These are phyloP conservation scores for Domatiomyces catenatus DNA, from an alignment of 2,329 filamentous ascomycete genomes.

Conservation along the genomic window DNA sequence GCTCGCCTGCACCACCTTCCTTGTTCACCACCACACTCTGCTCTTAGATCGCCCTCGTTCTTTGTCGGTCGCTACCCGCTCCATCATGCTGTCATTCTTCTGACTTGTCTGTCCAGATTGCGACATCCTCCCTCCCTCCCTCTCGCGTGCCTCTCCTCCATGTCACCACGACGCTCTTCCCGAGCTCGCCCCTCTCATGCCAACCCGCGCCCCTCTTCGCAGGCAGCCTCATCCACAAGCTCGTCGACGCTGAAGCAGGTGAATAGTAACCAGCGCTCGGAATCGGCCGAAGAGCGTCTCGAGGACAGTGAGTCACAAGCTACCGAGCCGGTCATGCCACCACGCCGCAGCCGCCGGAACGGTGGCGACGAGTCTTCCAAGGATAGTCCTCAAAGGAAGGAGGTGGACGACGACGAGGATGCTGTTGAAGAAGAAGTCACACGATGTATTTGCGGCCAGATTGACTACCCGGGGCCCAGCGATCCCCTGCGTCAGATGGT, in stretches of 20 bases:
- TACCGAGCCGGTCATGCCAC: conserved; percentile 34
- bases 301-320: not conserved
- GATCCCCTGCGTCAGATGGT: not conserved
- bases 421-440: conserved; percentile 83
- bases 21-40: not conserved
- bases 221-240: conserved; percentile 64
- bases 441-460: conserved; percentile 82
- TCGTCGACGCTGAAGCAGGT: conserved; percentile 44
- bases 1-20: not conserved
- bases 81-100: not conserved
- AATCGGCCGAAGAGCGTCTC: conserved; percentile 42
- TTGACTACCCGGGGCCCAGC: conserved; percentile 71
- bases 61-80: not conserved
- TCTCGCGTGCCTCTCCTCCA: conserved; percentile 20
- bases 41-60: not conserved
- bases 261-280: conserved; percentile 45
- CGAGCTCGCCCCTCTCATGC: conserved; percentile 63
- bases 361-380: conserved; percentile 38
- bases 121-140: conserved; percentile 1
- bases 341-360: conserved; percentile 63
- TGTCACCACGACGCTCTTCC: conserved; percentile 75
- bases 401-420: conserved; percentile 46
- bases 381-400: conserved; percentile 24
- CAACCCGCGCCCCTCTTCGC: conserved; percentile 40
- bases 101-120: not conserved